Conservation (phyloP, 139 green algal genomes). For the Yamagishiella unicocca region DNA sequence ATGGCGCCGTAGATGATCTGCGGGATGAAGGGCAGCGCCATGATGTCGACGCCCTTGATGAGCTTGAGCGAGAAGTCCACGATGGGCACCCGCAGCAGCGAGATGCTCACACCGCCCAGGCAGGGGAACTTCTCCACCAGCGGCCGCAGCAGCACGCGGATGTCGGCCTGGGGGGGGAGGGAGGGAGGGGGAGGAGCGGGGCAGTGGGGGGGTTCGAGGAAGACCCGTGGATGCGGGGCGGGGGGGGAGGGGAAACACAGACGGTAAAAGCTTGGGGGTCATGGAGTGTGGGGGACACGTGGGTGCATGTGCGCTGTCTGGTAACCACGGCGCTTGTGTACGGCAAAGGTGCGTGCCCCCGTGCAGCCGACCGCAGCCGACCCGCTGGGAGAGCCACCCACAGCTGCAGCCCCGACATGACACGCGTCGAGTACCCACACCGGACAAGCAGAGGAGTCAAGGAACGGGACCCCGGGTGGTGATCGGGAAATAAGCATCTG, state of each 20-base stretch:
- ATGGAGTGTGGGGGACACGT: neutral
- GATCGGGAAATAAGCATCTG: no score
- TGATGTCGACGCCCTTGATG: conserved; percentile 75
- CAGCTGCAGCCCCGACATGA: no score
- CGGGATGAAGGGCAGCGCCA: conserved; percentile 76
- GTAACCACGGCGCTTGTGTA: neutral
- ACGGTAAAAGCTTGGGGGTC: neutral
- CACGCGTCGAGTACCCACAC: no score
- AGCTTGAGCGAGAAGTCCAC: conserved; percentile 74
- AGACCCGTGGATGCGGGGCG: no score
- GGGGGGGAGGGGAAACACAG: neutral
- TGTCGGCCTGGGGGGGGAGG: conserved; percentile 41
- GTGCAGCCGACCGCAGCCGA: no score
- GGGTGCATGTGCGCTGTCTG: neutral
- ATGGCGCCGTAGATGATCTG: conserved; percentile 53
- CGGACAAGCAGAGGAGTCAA: no score
- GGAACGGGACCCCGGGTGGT: no score
- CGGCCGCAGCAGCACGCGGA: conserved; percentile 72
- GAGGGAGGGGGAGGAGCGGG: neutral
- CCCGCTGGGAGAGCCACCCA: no score
- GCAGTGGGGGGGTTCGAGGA: no score
- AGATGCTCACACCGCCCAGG: conserved; percentile 79
- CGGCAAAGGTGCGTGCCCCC: neutral
- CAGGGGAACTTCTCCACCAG: conserved; percentile 86
- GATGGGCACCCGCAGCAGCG: conserved; percentile 69